Evolutionary conservation across 208 protist genomes (phyloP), one percentile per base, ranked within the genome.

Genomic region (Acanthamoeba castellanii): DNA sequence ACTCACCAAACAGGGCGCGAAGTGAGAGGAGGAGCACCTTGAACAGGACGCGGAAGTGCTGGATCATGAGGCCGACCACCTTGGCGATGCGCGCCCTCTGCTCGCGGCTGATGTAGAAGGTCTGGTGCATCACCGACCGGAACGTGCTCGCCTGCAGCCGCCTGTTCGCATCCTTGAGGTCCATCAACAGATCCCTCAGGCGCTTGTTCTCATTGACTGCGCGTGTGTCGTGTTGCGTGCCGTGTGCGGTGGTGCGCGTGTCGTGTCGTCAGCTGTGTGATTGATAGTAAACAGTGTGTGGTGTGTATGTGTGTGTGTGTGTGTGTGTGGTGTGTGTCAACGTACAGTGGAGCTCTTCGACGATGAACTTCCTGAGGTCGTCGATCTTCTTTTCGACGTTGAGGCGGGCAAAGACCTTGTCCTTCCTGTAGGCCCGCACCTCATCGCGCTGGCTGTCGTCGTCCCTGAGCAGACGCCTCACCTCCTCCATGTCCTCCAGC

Each of bases 391-490:
- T 78, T 14, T 93, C 64, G 50, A 93, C 88, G 55, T 78, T 78
- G 30, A 81, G 27, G 68, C 88, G 88, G 3, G 88, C 88, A n/a
- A 61, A 93, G 68, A 93, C 30, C 64, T 78, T 72, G 55, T 93
- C 88, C 88, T 93, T 93, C 16, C 88, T 66, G 61, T 78, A 93
- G 6, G 88, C 88, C 16, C 66, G 42, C 42, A 93, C 88, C 30
- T 93, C 88, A 2, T 93, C 88, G 45, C 88, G 88, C 84, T 93
- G 30, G 42, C n/a, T 93, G 88, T 55, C 42, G 47, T 93, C 88
- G 5, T 93, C 88, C 18, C 74, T 30, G 42, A 93, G 88, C 61
- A 93, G 42, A 18, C 50, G 57, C 68, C 34, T 74, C 25, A 93
- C 88, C 66, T 93, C 64, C 27, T 93, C 61, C 14, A 93, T 37